These are phyloP conservation scores for Mycocentrospora acerina DNA, from an alignment of 2,329 filamentous ascomycete genomes.

Conservation along the genomic window DNA sequence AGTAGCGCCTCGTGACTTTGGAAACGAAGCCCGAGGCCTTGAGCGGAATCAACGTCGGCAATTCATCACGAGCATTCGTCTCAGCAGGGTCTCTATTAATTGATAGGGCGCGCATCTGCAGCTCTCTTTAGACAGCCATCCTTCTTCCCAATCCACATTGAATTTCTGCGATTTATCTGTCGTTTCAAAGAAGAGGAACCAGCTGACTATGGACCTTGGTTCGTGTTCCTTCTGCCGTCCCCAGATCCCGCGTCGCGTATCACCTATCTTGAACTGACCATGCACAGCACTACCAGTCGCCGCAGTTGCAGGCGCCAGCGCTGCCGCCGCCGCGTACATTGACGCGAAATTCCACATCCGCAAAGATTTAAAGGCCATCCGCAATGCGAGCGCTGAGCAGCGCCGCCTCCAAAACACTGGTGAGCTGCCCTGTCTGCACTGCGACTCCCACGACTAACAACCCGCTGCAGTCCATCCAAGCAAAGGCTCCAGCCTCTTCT, in stretches of 20 bases:
- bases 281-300: slow-evolving; percentile 29
- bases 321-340: slow-evolving; percentile 58
- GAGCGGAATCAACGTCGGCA: no score
- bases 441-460: slow-evolving; percentile 10
- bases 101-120: no score
- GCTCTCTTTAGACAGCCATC: no score
- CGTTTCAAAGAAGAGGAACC: no score
- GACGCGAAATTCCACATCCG: slow-evolving; percentile 69
- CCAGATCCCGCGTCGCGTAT: neutral
- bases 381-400: slow-evolving; percentile 44
- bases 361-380: slow-evolving; percentile 60
- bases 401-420: slow-evolving; percentile 53
- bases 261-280: slow-evolving; percentile 7
- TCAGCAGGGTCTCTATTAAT: no score
- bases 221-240: neutral
- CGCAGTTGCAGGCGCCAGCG: slow-evolving; percentile 37
- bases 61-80: no score
- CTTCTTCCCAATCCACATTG: no score
- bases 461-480: slow-evolving; percentile 20
- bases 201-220: slow-evolving; percentile 9
- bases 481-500: slow-evolving; percentile 63
- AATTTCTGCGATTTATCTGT: no score
- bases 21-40: no score
- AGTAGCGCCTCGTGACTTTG: no score
- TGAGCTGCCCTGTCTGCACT: slow-evolving; percentile 29